Evolutionary conservation across 257 asterid species (phyloP).

Genomic region (Craterostigma plantagineum): DNA sequence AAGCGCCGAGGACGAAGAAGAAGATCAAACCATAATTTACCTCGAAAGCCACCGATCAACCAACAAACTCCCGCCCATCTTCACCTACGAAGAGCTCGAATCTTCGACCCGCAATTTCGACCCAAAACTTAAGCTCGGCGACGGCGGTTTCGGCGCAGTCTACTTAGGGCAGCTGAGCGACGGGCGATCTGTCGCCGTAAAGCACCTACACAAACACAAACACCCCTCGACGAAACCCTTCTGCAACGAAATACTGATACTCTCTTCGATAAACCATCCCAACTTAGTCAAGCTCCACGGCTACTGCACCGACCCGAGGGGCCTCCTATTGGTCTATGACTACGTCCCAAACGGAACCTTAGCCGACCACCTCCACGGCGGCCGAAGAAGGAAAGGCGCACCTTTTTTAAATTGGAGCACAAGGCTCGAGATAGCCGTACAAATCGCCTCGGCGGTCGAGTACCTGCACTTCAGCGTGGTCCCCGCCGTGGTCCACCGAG

Average conservation of each 20-base stretch:
- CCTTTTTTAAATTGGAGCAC: slow-evolving; percentile 47
- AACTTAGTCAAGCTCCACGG: slow-evolving; percentile 85
- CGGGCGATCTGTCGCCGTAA: slow-evolving; percentile 61
- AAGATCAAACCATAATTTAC: slow-evolving; percentile 63
- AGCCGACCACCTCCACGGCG: slow-evolving; percentile 80
- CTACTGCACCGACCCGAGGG: slow-evolving; percentile 93
- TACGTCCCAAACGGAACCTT: slow-evolving; percentile 82
- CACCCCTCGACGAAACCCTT: slow-evolving; percentile 60
- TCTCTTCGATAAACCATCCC: slow-evolving; percentile 68
- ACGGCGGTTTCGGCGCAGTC: slow-evolving; percentile 92
- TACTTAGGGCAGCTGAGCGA: slow-evolving; percentile 65
- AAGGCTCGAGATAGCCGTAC: slow-evolving; percentile 61
- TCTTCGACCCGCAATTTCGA: slow-evolving; percentile 67
- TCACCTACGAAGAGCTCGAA: slow-evolving; percentile 75
- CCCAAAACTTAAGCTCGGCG: slow-evolving; percentile 67
- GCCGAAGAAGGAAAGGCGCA: slow-evolving; percentile 20
- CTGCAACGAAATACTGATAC: slow-evolving; percentile 75
- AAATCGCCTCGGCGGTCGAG: slow-evolving; percentile 66
- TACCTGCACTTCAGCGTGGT: slow-evolving; percentile 65
- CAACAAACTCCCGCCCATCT: slow-evolving; percentile 76
- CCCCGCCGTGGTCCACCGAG: slow-evolving; percentile 84
- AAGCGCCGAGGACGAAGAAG: slow-evolving; percentile 36
- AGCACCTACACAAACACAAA: slow-evolving; percentile 64
- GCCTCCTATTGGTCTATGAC: slow-evolving; percentile 65
- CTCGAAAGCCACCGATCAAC: slow-evolving; percentile 75